Conservation (phyloP, 75 land plant species). For the Cryptomeria japonica region DNA sequence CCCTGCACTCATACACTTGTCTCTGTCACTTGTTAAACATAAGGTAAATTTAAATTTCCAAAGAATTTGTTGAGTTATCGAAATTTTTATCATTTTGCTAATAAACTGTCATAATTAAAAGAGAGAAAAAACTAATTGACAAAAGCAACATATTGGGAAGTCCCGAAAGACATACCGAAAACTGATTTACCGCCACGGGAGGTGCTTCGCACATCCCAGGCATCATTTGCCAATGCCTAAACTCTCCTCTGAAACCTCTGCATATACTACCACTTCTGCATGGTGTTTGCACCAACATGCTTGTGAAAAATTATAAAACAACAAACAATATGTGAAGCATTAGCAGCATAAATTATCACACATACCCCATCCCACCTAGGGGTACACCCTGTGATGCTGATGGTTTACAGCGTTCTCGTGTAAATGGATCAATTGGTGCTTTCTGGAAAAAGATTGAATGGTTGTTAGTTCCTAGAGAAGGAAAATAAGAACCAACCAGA, state of each 20-base stretch:
- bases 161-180: slow-evolving; percentile 66
- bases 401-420: slow-evolving; percentile 71
- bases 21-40: not conserved
- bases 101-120: not conserved
- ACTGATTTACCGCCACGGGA: slow-evolving; percentile 91
- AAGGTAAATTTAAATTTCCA: not conserved
- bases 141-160: slow-evolving; percentile 9
- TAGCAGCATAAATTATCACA: slow-evolving; percentile 7
- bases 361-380: slow-evolving; percentile 99
- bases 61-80: not conserved
- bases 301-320: slow-evolving; percentile 5
- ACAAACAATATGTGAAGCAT: not conserved
- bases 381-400: slow-evolving; percentile 99
- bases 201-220: slow-evolving; percentile 85
- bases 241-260: slow-evolving; percentile 96
- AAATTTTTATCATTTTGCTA: not conserved
- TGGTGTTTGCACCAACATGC: not conserved
- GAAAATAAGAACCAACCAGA: not conserved
- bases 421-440: slow-evolving; percentile 98
- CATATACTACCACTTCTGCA: slow-evolving; percentile 96
- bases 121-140: not conserved
- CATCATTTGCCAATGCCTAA: slow-evolving; percentile 85
- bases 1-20: not conserved
- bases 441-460: slow-evolving; percentile 44
- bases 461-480: not conserved